Percentiles rank a stretch among this genome's conserved stretches.
Evolutionary conservation across 1,284 basidiomycete species (phyloP).

Genomic region (Ceratobasidium sp.): DNA sequence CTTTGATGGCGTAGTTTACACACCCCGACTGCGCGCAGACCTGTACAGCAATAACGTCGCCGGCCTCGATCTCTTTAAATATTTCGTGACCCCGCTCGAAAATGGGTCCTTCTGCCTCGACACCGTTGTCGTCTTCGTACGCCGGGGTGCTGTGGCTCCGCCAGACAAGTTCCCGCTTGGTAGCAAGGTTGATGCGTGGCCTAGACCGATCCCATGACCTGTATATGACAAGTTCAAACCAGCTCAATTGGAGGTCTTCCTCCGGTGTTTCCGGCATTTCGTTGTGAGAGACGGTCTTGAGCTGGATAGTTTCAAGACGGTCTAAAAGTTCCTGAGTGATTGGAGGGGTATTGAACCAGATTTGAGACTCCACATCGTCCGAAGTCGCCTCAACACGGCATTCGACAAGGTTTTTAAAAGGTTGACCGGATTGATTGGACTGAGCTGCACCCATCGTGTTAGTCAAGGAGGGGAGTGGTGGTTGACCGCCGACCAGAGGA

Average conservation of each 20-base stretch:
- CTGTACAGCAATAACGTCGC: neutral
- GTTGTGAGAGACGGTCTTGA: slow-evolving; percentile 3
- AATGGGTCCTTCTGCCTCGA: neutral
- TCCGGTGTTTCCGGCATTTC: neutral
- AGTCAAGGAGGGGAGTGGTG: too few relatives aligned
- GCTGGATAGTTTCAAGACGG: slow-evolving; percentile 8
- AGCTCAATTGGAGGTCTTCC: neutral
- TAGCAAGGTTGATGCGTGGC: slow-evolving; percentile 4
- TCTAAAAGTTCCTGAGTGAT: neutral
- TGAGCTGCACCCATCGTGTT: too few relatives aligned
- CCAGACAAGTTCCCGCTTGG: neutral
- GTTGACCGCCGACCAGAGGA: too few relatives aligned
- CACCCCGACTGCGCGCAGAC: neutral
- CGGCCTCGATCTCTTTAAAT: neutral
- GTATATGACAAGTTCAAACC: slow-evolving; percentile 10
- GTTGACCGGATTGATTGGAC: too few relatives aligned
- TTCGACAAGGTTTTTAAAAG: too few relatives aligned
- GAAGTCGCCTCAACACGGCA: too few relatives aligned
- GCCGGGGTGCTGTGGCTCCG: neutral
- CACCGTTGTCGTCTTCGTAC: neutral
- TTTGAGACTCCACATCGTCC: too few relatives aligned
- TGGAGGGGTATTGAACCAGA: neutral
- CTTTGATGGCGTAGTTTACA: neutral
- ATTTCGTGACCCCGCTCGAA: neutral
- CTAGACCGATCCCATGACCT: neutral